Percentiles rank a stretch among this genome's conserved stretches.
phyloP scores from a whole-genome alignment of 192 early-diverging fungal species.

The Podila clonocystis region DNA sequence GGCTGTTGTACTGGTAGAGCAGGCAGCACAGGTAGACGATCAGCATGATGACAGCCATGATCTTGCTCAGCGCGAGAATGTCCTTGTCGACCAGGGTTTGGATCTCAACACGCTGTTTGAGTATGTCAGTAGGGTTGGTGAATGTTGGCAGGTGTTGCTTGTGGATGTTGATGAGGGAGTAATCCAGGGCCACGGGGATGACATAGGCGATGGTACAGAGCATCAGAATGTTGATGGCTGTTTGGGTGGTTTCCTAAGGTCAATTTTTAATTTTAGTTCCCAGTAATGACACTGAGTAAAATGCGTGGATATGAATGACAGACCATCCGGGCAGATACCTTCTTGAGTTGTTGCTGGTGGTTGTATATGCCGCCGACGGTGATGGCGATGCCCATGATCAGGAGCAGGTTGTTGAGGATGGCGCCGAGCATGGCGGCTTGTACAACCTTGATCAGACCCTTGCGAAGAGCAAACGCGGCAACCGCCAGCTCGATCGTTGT shows the following conservation, averaged over 20 bases:
- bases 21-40: slow-evolving; percentile 22
- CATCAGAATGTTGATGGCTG: slow-evolving; percentile 35
- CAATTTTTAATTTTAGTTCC: no score
- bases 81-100: slow-evolving; percentile 7
- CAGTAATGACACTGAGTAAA: no score
- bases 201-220: slow-evolving; percentile 34
- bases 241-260: slow-evolving; percentile 44
- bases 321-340: no score
- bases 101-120: neutral
- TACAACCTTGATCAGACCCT: slow-evolving; percentile 41
- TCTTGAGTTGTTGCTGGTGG: slow-evolving; percentile 29
- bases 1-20: slow-evolving; percentile 20
- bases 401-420: slow-evolving; percentile 90
- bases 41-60: slow-evolving; percentile 33
- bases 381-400: slow-evolving; percentile 63
- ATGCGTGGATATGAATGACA: no score
- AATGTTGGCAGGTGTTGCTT: neutral
- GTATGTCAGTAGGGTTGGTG: neutral
- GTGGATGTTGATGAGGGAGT: slow-evolving; percentile 5
- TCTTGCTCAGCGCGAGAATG: slow-evolving; percentile 30
- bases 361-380: slow-evolving; percentile 26
- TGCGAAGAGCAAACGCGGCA: slow-evolving; percentile 40
- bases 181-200: slow-evolving; percentile 25
- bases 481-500: slow-evolving; percentile 52
- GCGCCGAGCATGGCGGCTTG: slow-evolving; percentile 81